Base-by-base conservation (phyloP, 768 basidiomycete genomes). In the Phlebiopsis flavidoalba region DNA sequence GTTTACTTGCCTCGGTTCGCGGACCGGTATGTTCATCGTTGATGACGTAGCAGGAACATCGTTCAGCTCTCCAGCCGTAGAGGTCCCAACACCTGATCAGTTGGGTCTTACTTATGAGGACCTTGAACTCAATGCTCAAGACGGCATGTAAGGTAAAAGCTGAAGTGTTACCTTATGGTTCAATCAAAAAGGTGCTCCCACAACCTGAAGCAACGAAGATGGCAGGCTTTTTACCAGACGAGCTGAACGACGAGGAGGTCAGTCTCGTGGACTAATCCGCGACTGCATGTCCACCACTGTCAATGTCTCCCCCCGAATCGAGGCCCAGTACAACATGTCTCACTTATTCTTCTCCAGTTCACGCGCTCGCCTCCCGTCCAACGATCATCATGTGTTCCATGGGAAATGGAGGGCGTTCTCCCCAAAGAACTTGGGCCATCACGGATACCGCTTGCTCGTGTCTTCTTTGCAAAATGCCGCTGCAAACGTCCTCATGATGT, bases 401-500 rank as follows among this genome's bases (percentile, higher is more conserved):
- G 96, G n/a, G 96, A 7, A 92, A 92, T 66, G 90, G 86, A 0
- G 91, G 91, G n/a, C n/a, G n/a, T n/a, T n/a, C n/a, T n/a, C n/a
- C n/a, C n/a, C n/a, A n/a, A n/a, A n/a, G 14, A 93, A 93, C 65
- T 78, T 86, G 43, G 95, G 96, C 0, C 96, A 98, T 69, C 83
- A n/a, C n/a, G 96, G 24, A 82, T 98, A 69, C 96, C 95, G 1
- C 77, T 97, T 26, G 95, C 91, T 0, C 82, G 83, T 53, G 82
- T 93, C 36, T 96, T 98, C 70, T 91, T 82, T 69, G 84, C 51
- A 83, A 84, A 68, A 86, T 93, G 84, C n/a, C 80, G 91, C 15
- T 97, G 94, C 72, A 98, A n/a, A 98, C 69, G 93, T 97, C 3
- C 76, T 98, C 45, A 93, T 98, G 88, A 75, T 96, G 61, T 94